Evolutionary conservation across 78 protist species (phyloP), one percentile per base, ranked within the genome.

Genomic region (Emiliania huxleyi): DNA sequence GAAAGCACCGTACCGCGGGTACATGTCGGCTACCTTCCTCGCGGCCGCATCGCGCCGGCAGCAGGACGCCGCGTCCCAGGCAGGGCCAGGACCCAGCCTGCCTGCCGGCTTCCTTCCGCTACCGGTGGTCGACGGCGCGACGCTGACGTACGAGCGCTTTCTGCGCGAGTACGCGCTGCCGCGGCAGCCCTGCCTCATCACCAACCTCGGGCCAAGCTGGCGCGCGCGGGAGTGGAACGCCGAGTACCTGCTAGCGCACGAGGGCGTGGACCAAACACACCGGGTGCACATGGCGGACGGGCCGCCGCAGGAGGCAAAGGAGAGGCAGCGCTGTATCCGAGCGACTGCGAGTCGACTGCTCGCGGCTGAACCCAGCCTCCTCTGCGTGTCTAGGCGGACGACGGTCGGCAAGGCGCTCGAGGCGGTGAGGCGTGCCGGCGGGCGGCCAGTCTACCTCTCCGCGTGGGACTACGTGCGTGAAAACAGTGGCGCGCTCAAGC

Each of bases 391-490:
- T 4, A 48, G 4, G 3, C 23, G 33, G 23, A 62, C 75, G n/a
- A 62, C 75, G 75, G 33, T 73, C 43, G 37, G 43, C 18, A 2
- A 29, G 43, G 22, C 33, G 33, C 23, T 35, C 33, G 83, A 2
- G 83, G 22, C 1, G 43, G 18, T 18, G 83, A 37, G 40, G 37
- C 19, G 3, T 3, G 33, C 40, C 44, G n/a, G 43, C 18, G 83
- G 42, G 83, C 25, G 35, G 46, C 49, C 85, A 1, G 48, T 77
- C 18, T 77, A 77, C 48, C 43, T 77, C 15, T 15, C 43, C 0
- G 85, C 85, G 25, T 77, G 85, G 85, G 85, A 77, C 85, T 77
- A 40, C 15, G 85, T 77, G 44, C 23, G 75, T 62, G 75, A 48
- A 48, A 11, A 48, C 55, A 12, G 11, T 11, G 11, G 55, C 23